Evolutionary conservation across 164 flowering plant genomes (phyloP).

Genomic region (Pachysandra terminalis): DNA sequence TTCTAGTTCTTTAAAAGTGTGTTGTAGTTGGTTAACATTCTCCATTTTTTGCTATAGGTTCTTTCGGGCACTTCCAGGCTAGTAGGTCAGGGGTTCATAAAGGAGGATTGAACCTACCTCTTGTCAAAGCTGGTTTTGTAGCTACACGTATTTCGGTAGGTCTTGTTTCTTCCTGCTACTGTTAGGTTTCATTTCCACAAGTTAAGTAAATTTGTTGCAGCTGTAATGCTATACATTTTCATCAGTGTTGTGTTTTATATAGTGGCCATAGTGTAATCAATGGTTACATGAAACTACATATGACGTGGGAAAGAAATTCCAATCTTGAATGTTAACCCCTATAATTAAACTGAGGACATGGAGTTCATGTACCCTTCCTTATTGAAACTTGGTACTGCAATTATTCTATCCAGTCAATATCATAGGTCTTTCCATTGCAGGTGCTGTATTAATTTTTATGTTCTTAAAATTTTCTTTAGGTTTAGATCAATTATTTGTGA

Average conservation of each 20-base stretch:
- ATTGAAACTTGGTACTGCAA: too few relatives aligned
- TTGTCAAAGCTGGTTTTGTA: constrained; percentile 96
- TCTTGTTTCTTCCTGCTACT: constrained; percentile 2
- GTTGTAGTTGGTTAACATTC: background rate
- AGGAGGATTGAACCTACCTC: constrained; percentile 70
- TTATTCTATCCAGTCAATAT: too few relatives aligned
- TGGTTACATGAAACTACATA: too few relatives aligned
- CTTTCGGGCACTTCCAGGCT: constrained; percentile 99
- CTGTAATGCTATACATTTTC: background rate
- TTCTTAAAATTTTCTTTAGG: background rate
- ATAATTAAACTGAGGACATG: too few relatives aligned
- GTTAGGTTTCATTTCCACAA: background rate
- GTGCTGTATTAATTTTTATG: too few relatives aligned
- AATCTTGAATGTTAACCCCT: too few relatives aligned
- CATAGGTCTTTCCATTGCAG: too few relatives aligned
- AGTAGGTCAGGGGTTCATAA: constrained; percentile 95
- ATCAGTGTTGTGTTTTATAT: background rate
- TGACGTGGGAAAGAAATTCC: too few relatives aligned
- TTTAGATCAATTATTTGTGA: too few relatives aligned
- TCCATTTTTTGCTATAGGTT: constrained; percentile 48
- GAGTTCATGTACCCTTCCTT: too few relatives aligned
- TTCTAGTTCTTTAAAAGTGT: background rate
- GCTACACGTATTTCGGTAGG: constrained; percentile 99
- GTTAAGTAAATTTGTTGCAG: background rate
- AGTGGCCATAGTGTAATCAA: too few relatives aligned